Evolutionary conservation across 148 eudicot species (phyloP).

Genomic region (Rhododendron ovatum): DNA sequence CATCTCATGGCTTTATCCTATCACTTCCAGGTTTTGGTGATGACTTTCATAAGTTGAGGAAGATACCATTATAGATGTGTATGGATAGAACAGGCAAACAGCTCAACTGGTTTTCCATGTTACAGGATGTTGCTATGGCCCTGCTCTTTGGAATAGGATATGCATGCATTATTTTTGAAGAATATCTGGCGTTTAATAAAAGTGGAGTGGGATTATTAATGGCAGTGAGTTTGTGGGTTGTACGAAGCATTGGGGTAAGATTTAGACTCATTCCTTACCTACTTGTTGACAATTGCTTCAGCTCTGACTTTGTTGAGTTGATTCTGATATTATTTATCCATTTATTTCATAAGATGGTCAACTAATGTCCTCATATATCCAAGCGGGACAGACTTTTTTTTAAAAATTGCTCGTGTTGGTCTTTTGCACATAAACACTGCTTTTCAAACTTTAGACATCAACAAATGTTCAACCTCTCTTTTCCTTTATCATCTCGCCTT

Average conservation of each 20-base stretch:
- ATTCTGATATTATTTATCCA: not conserved
- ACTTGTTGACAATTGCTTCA: not conserved
- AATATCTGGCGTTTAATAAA: conserved; percentile 93
- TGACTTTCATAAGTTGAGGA: not conserved
- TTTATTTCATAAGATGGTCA: not conserved
- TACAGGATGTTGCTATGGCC: conserved; percentile 89
- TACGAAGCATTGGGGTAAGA: conserved; percentile 88
- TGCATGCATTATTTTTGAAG: conserved; percentile 92
- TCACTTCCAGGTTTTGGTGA: not conserved
- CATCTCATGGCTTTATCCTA: not conserved
- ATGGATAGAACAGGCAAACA: too few relatives aligned
- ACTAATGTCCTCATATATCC: not conserved
- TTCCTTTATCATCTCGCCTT: not conserved
- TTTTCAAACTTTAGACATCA: not conserved
- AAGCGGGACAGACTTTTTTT: not conserved
- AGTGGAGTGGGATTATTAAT: conserved; percentile 95
- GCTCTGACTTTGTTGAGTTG: not conserved
- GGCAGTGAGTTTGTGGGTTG: conserved; percentile 93
- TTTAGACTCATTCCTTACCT: conserved; percentile 2
- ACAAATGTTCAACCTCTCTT: not conserved
- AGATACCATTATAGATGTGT: too few relatives aligned
- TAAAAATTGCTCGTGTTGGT: not conserved
- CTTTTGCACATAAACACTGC: not conserved
- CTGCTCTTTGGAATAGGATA: conserved; percentile 86
- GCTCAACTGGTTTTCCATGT: conserved; percentile 13